These are phyloP conservation scores for Candida alai DNA, from an alignment of 805 yeast species.

Conservation along the genomic window DNA sequence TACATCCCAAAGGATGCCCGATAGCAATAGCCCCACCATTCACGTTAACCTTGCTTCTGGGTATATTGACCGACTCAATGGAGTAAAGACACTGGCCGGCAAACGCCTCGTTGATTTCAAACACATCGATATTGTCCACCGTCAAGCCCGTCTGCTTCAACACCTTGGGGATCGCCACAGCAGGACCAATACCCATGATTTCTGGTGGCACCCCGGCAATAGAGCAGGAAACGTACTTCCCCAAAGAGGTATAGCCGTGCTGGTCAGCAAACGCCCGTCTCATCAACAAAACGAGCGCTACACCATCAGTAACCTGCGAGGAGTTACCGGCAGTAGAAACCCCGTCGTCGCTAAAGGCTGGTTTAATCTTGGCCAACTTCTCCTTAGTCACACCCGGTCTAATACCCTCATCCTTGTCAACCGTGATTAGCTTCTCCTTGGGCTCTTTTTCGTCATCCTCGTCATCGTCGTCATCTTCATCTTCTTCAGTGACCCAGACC, in stretches of 20 bases:
- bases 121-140: constrained; percentile 65
- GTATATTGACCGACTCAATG: constrained; percentile 60
- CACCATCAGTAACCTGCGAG: constrained; percentile 94
- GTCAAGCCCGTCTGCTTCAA: constrained; percentile 57
- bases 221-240: constrained; percentile 73
- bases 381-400: constrained; percentile 80
- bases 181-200: constrained; percentile 98
- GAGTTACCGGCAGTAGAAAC: constrained; percentile 94
- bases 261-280: constrained; percentile 80
- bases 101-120: constrained; percentile 94
- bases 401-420: constrained; percentile 94
- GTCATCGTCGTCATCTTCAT: constrained; percentile 74
- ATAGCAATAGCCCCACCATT: constrained; percentile 96
- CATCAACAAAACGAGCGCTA: constrained; percentile 81
- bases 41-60: constrained; percentile 63
- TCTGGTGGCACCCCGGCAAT: constrained; percentile 95
- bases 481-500: constrained; percentile 65
- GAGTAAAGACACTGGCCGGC: constrained; percentile 91
- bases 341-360: constrained; percentile 85
- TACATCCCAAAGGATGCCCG: constrained; percentile 74
- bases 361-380: constrained; percentile 68
- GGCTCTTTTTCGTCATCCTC: constrained; percentile 54
- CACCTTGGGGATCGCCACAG: constrained; percentile 85
- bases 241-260: constrained; percentile 67
- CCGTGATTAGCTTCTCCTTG: constrained; percentile 53